Evolutionary conservation across 306 rosid genomes (phyloP).

Genomic region (Inga laurina): DNA sequence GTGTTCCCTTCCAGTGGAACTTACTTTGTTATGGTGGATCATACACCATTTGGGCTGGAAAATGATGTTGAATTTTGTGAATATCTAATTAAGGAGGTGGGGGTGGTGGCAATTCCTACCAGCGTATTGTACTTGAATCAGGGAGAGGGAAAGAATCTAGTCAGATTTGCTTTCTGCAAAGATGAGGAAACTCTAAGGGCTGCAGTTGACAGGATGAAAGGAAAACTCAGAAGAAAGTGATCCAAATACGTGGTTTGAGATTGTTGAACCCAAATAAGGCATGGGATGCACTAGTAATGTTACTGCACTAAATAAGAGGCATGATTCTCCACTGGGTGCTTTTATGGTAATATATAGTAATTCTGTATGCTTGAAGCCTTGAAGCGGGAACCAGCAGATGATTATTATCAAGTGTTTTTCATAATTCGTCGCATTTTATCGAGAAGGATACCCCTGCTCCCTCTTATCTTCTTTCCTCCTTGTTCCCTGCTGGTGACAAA

Average conservation of each 20-base stretch:
- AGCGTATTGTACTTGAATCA: slow-evolving; percentile 91
- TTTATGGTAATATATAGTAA: not conserved
- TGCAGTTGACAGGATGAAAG: slow-evolving; percentile 90
- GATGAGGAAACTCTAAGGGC: slow-evolving; percentile 88
- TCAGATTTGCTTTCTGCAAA: slow-evolving; percentile 89
- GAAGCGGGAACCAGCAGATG: not conserved
- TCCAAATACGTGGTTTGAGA: not conserved
- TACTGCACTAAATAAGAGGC: slow-evolving; percentile 34
- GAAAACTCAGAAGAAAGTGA: slow-evolving; percentile 62
- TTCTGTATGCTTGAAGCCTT: slow-evolving; percentile 9
- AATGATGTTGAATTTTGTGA: slow-evolving; percentile 84
- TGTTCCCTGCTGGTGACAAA: not conserved
- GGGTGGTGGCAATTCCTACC: slow-evolving; percentile 94
- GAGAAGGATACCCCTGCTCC: not conserved
- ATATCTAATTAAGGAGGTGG: slow-evolving; percentile 88
- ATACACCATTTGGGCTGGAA: slow-evolving; percentile 85
- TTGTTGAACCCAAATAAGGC: not conserved
- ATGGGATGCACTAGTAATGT: slow-evolving; percentile 4
- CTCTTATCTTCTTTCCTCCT: not conserved
- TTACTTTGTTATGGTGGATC: slow-evolving; percentile 89
- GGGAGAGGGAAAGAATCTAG: slow-evolving; percentile 88
- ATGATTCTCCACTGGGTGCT: slow-evolving; percentile 47
- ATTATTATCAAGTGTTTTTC: not conserved
- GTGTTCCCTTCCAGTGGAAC: slow-evolving; percentile 88
- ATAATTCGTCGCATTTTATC: not conserved